These are phyloP conservation scores for Cadophora sp. DNA, from an alignment of 2,329 filamentous ascomycete species.

Conservation along the genomic window DNA sequence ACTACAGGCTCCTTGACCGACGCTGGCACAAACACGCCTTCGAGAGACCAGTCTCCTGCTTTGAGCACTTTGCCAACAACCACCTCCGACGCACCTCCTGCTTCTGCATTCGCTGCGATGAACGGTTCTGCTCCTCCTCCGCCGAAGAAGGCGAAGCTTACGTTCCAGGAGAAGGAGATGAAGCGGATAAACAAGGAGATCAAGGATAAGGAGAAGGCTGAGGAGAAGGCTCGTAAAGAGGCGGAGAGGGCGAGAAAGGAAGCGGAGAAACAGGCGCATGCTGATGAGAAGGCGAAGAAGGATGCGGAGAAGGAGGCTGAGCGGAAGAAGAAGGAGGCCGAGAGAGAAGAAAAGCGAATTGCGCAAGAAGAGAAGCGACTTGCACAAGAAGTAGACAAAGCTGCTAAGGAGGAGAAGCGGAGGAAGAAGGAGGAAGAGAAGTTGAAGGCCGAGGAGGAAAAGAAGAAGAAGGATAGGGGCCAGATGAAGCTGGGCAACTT, in stretches of 20 bases:
- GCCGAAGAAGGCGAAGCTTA: constrained; percentile 39
- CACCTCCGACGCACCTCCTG: neutral
- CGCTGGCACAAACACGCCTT: constrained; percentile 31
- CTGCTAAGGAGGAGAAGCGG: constrained; percentile 46
- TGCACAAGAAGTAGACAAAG: constrained; percentile 29
- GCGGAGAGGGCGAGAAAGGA: constrained; percentile 46
- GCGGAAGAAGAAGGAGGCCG: constrained; percentile 44
- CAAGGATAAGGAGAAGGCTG: constrained; percentile 39
- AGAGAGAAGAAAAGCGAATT: constrained; percentile 26
- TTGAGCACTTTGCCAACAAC: neutral
- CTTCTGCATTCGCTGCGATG: constrained; percentile 36
- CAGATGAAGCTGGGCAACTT: constrained; percentile 48
- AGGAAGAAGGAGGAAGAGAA: constrained; percentile 46
- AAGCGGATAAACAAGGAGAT: constrained; percentile 48
- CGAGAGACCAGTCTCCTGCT: constrained; percentile 21
- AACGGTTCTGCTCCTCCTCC: constrained; percentile 32
- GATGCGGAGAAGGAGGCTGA: constrained; percentile 29
- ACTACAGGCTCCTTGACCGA: constrained; percentile 34
- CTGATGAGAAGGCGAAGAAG: constrained; percentile 42
- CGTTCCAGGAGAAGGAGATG: constrained; percentile 40
- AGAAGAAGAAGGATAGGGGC: constrained; percentile 53
- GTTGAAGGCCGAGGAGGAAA: constrained; percentile 53
- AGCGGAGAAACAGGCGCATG: constrained; percentile 23
- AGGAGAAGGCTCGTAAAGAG: constrained; percentile 44
- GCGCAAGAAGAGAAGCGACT: constrained; percentile 37